A percentile compares a stretch with the other conserved stretches of the same genome.
These are phyloP conservation scores for Colletotrichum sp. DNA, from an alignment of 2,329 filamentous ascomycete genomes.

Conservation along the genomic window DNA sequence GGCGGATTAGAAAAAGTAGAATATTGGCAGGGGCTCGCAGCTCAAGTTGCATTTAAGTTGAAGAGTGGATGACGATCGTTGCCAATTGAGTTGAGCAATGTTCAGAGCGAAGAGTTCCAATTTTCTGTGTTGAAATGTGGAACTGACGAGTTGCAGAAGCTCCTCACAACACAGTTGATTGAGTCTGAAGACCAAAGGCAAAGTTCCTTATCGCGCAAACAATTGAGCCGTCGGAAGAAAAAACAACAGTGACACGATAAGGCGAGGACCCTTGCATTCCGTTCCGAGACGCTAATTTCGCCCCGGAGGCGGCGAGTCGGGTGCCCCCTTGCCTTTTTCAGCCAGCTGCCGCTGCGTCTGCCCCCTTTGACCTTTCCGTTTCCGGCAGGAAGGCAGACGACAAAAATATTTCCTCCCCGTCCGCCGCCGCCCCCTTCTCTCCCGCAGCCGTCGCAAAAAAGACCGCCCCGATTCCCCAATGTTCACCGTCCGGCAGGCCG, in stretches of 20 bases:
- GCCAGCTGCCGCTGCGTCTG: not conserved
- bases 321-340: not conserved
- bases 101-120: not conserved
- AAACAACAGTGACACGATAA: not conserved
- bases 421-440: not conserved
- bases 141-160: not conserved
- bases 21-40: not conserved
- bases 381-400: not conserved
- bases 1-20: not conserved
- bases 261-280: not conserved
- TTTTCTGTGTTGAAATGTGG: not conserved
- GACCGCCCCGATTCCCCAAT: not conserved
- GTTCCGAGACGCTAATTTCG: not conserved
- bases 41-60: not conserved
- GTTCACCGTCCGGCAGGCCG: constrained; percentile 10
- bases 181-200: not conserved
- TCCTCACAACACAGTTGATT: not conserved
- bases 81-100: not conserved
- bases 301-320: not conserved
- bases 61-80: not conserved
- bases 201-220: not conserved
- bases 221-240: not conserved
- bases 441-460: not conserved
- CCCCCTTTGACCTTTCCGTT: not conserved
- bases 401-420: not conserved